Evolutionary conservation across 1,284 basidiomycete genomes (phyloP).

Genomic region (Ceratobasidium sp.): DNA sequence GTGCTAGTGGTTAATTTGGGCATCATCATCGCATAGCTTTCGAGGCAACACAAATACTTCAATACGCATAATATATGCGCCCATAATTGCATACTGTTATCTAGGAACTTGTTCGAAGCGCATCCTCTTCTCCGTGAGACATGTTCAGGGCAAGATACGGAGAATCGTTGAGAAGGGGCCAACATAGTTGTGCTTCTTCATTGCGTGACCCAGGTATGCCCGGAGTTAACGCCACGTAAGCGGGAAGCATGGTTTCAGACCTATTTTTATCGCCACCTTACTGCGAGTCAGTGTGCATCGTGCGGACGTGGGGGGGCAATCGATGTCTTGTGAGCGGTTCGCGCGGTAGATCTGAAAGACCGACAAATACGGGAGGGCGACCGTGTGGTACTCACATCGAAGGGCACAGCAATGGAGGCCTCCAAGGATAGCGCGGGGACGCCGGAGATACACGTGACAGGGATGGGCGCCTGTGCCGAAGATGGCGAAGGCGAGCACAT

Average conservation of each 20-base stretch:
- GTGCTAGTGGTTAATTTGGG: too few relatives aligned
- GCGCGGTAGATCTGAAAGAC: not conserved
- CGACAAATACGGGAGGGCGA: not conserved
- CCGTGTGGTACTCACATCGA: not conserved
- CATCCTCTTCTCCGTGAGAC: not conserved
- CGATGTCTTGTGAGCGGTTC: not conserved
- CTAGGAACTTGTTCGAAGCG: not conserved
- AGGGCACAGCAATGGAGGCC: not conserved
- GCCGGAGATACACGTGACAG: not conserved
- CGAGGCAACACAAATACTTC: too few relatives aligned
- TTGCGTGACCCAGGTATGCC: too few relatives aligned
- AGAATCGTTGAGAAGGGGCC: too few relatives aligned
- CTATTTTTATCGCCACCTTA: not conserved
- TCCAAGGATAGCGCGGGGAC: conserved; percentile 22
- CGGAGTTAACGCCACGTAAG: conserved; percentile 8
- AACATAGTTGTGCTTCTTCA: too few relatives aligned
- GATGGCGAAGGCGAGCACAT: conserved; percentile 14
- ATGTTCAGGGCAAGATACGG: not conserved
- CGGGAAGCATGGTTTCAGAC: conserved; percentile 5
- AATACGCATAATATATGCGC: too few relatives aligned
- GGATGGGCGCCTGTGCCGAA: conserved; percentile 18
- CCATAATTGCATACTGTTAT: not conserved
- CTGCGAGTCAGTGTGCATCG: not conserved
- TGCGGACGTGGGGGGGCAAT: not conserved
- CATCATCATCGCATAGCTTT: too few relatives aligned